A percentile compares a stretch with the other conserved stretches of the same genome.
Evolutionary conservation across 768 basidiomycete species (phyloP).

Genomic region (Naganishia vishniacii): DNA sequence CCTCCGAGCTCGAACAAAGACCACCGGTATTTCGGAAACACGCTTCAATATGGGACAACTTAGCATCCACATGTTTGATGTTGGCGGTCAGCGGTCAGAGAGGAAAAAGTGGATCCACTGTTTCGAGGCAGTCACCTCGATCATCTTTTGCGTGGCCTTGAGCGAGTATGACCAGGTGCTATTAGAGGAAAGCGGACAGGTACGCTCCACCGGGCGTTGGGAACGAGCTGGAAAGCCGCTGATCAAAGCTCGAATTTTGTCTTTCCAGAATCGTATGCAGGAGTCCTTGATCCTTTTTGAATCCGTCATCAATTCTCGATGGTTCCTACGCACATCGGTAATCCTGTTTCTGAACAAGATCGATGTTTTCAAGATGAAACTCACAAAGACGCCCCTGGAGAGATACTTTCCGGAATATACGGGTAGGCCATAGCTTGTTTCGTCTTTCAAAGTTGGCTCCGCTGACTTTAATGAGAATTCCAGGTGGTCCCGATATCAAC

Average conservation of each 20-base stretch:
- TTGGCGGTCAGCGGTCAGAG: constrained; percentile 73
- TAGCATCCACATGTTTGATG: constrained; percentile 65
- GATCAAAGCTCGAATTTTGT: not conserved
- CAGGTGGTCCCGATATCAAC: constrained; percentile 77
- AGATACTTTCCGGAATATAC: constrained; percentile 78
- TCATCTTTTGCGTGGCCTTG: constrained; percentile 71
- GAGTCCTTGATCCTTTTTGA: constrained; percentile 73
- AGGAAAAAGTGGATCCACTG: constrained; percentile 53
- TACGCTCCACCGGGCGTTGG: not conserved
- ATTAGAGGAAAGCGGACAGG: constrained; percentile 58
- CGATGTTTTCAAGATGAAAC: constrained; percentile 69
- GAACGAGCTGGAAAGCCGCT: not conserved
- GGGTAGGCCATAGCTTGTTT: constrained; percentile 31
- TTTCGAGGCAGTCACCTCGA: constrained; percentile 72
- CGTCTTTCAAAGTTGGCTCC: not conserved
- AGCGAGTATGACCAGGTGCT: constrained; percentile 71
- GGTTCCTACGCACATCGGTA: constrained; percentile 61
- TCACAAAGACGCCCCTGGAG: constrained; percentile 57
- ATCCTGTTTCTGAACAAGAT: constrained; percentile 58
- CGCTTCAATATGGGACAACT: constrained; percentile 55
- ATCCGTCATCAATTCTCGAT: constrained; percentile 71
- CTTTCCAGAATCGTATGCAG: constrained; percentile 64
- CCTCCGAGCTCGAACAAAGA: constrained; percentile 79
- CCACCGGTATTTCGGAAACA: constrained; percentile 85
- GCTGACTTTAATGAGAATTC: not conserved